These are phyloP conservation scores for Brassica napus DNA, from an alignment of 345 rosid species.

Conservation along the genomic window DNA sequence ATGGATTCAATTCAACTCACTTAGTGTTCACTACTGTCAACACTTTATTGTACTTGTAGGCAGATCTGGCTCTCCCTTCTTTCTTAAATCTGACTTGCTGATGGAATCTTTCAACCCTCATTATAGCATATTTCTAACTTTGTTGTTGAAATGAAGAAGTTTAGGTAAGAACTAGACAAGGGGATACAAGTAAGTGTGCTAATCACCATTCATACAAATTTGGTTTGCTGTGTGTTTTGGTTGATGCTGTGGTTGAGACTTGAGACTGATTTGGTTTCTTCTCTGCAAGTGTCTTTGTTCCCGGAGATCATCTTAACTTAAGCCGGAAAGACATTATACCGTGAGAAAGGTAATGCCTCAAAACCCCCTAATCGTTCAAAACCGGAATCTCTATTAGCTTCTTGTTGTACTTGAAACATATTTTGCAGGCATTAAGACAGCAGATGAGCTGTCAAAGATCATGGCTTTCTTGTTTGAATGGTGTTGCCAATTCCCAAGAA, in stretches of 20 bases:
- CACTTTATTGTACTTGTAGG: neutral
- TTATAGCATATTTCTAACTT: conserved; percentile 3
- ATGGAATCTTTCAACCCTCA: neutral
- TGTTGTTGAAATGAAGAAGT: conserved; percentile 24
- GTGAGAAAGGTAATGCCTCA: conserved; percentile 62
- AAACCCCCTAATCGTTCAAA: neutral
- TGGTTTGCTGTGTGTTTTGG: neutral
- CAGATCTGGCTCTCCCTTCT: neutral
- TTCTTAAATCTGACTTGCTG: neutral
- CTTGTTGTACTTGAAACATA: neutral
- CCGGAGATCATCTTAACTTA: conserved; percentile 83
- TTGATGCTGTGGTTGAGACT: conserved; percentile 72
- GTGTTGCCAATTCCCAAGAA: conserved; percentile 46
- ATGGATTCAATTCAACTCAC: no score
- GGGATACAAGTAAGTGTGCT: conserved; percentile 64
- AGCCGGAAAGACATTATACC: conserved; percentile 79
- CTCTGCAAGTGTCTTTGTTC: conserved; percentile 61
- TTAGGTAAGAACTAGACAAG: conserved; percentile 62
- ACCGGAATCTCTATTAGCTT: neutral
- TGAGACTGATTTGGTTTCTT: conserved; percentile 70
- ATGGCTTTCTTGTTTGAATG: conserved; percentile 72
- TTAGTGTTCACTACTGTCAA: neutral
- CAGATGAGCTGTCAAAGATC: conserved; percentile 77
- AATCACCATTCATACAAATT: conserved; percentile 1
- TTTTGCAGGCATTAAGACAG: conserved; percentile 55